phyloP scores from a whole-genome alignment of 768 basidiomycete species.

The Pleurotus tuoliensis region DNA sequence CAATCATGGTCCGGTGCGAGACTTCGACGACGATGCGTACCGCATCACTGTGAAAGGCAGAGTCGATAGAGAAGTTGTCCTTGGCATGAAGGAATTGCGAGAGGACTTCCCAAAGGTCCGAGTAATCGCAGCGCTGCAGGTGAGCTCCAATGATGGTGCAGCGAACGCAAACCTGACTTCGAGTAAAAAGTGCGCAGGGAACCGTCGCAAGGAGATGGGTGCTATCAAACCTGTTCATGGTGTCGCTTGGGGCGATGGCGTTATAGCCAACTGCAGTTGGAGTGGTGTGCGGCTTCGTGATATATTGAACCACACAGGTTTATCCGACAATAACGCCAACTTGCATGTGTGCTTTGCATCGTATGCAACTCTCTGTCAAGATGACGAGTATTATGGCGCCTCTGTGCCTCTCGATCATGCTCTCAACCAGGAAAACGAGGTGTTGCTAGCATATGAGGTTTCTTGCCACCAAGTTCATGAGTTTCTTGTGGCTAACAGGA shows the following conservation, averaged over 20 bases:
- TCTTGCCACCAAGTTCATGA: background rate
- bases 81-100: constrained; percentile 38
- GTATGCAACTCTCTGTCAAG: constrained; percentile 55
- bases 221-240: constrained; percentile 53
- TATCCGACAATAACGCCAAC: constrained; percentile 24
- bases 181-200: constrained; percentile 54
- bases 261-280: constrained; percentile 70
- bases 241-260: constrained; percentile 63
- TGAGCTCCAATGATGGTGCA: constrained; percentile 18
- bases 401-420: constrained; percentile 57
- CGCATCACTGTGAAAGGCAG: constrained; percentile 32
- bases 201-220: constrained; percentile 63
- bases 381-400: constrained; percentile 59
- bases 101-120: constrained; percentile 33
- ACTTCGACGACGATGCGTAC: constrained; percentile 45
- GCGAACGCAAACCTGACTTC: background rate
- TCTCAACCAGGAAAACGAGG: constrained; percentile 41
- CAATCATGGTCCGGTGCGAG: constrained; percentile 62
- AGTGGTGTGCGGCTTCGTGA: constrained; percentile 56
- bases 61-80: constrained; percentile 24
- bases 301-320: constrained; percentile 42
- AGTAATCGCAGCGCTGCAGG: constrained; percentile 56
- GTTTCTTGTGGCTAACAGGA: background rate
- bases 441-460: constrained; percentile 63
- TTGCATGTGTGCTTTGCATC: constrained; percentile 61